Evolutionary conservation across 768 basidiomycete species (phyloP).

Genomic region (Suillus brevipes): DNA sequence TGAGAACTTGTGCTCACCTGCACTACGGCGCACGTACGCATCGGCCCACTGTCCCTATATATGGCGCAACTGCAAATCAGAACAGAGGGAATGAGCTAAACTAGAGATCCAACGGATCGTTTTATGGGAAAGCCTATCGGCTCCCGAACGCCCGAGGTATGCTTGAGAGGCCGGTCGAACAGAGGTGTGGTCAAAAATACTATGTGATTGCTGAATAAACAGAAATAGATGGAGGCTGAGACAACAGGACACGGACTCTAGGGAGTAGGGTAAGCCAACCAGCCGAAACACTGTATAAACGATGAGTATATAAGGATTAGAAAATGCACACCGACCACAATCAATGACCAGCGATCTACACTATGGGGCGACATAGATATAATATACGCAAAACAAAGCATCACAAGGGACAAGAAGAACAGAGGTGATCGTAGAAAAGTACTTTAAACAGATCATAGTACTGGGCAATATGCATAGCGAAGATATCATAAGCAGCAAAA

Average conservation of each 20-base stretch:
- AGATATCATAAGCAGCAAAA: slow-evolving; percentile 29
- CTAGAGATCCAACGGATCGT: neutral
- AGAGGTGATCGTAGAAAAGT: neutral
- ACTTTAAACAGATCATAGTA: slow-evolving; percentile 19
- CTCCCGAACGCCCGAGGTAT: neutral
- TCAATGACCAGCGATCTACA: slow-evolving; percentile 27
- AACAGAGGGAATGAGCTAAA: neutral
- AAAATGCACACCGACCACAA: slow-evolving; percentile 22
- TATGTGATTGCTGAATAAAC: slow-evolving; percentile 1
- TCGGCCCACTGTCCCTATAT: neutral
- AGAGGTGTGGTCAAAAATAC: neutral
- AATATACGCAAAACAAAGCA: slow-evolving; percentile 32
- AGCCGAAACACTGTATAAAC: slow-evolving; percentile 28
- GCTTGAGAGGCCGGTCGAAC: neutral
- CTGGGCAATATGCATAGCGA: slow-evolving; percentile 17
- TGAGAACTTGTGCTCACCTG: neutral
- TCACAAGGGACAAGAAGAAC: slow-evolving; percentile 13
- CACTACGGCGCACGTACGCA: neutral
- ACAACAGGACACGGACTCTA: neutral
- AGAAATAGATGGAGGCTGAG: neutral
- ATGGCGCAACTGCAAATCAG: neutral
- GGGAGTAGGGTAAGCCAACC: slow-evolving; percentile 1
- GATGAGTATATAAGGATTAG: slow-evolving; percentile 38
- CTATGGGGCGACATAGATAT: slow-evolving; percentile 32
- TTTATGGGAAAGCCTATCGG: neutral